A percentile compares a stretch with the other conserved stretches of the same genome.
These are phyloP conservation scores for Nicotiana benthamiana DNA, from an alignment of 257 asterid genomes.

Conservation along the genomic window DNA sequence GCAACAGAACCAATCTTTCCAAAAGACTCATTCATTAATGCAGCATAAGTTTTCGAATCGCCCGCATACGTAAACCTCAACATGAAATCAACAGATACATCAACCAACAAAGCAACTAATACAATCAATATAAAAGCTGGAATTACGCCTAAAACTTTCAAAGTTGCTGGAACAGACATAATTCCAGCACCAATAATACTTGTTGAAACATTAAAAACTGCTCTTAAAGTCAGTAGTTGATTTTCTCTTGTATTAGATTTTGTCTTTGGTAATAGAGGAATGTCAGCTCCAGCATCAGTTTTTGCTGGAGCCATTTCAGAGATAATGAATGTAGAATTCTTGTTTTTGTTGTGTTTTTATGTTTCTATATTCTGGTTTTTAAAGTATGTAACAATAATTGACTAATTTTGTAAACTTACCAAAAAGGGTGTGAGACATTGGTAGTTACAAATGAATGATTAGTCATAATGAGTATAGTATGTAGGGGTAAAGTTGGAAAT, in stretches of 20 bases:
- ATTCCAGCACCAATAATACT: conserved; percentile 95
- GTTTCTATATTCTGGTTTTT: neutral
- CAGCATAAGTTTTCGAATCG: conserved; percentile 73
- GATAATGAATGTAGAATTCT: neutral
- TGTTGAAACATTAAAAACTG: conserved; percentile 85
- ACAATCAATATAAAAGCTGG: conserved; percentile 67
- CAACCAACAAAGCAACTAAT: conserved; percentile 51
- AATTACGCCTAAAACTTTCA: conserved; percentile 72
- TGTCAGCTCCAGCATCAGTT: conserved; percentile 36
- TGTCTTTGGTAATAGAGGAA: conserved; percentile 49
- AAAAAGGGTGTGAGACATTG: neutral
- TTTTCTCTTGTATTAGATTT: conserved; percentile 6
- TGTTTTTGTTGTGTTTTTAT: neutral
- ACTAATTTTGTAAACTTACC: neutral
- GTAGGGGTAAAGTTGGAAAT: neutral
- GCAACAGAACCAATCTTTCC: conserved; percentile 61
- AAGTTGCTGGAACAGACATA: conserved; percentile 94
- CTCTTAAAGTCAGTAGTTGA: conserved; percentile 47
- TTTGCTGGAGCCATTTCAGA: conserved; percentile 48
- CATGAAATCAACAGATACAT: conserved; percentile 82
- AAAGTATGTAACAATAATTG: neutral
- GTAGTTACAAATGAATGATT: neutral
- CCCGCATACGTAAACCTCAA: conserved; percentile 75
- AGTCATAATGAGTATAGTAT: neutral
- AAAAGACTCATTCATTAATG: conserved; percentile 76